Conservation (phyloP, 1,139 yeast genomes). For the Suhomyces taliae region DNA sequence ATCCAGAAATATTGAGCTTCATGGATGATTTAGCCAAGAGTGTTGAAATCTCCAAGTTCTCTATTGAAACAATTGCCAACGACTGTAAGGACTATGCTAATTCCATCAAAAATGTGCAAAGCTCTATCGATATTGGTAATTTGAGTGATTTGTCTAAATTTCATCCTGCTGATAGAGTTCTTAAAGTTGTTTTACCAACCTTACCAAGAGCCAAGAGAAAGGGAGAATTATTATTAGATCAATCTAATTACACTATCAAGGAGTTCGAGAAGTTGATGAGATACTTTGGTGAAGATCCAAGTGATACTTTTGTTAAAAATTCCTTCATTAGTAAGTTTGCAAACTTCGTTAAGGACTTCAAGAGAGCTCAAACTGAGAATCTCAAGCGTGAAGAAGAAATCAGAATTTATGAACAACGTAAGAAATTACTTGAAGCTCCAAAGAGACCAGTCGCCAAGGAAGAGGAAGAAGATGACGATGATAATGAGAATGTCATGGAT, state of each 20-base stretch:
- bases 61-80: conserved; percentile 63
- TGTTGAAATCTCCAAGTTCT: conserved; percentile 58
- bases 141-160: conserved; percentile 72
- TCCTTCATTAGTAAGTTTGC: conserved; percentile 74
- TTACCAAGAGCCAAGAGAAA: conserved; percentile 70
- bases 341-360: conserved; percentile 71
- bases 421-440: conserved; percentile 56
- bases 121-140: conserved; percentile 73
- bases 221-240: conserved; percentile 63
- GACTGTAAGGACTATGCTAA: conserved; percentile 63
- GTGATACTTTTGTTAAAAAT: conserved; percentile 63
- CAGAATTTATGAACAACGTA: conserved; percentile 72
- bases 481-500: conserved; percentile 66
- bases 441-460: conserved; percentile 23
- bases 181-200: conserved; percentile 61
- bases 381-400: conserved; percentile 76
- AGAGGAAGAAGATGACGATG: conserved; percentile 23
- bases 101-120: conserved; percentile 64
- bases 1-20: conserved; percentile 63
- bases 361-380: conserved; percentile 75
- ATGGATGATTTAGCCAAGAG: conserved; percentile 61
- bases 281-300: conserved; percentile 75
- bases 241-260: conserved; percentile 59
- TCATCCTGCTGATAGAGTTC: conserved; percentile 70
- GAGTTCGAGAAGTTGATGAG: conserved; percentile 73